phyloP scores from a whole-genome alignment of 805 yeast genomes.

The Yamadazyma kitorensis region DNA sequence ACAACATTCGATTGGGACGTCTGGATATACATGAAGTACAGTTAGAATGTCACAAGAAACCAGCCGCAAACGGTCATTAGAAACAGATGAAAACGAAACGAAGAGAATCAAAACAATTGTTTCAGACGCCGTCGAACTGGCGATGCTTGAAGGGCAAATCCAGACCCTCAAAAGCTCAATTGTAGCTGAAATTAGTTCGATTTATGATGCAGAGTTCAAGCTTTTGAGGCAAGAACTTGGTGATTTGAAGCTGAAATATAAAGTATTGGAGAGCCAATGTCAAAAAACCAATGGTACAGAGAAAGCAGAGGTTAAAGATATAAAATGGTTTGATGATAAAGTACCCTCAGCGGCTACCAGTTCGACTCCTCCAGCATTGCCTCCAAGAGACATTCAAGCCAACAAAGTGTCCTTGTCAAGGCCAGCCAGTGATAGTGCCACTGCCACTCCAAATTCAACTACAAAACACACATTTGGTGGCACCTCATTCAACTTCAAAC shows the following conservation, averaged over 20 bases:
- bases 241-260: slow-evolving; percentile 16
- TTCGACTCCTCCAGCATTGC: slow-evolving; percentile 6
- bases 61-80: slow-evolving; percentile 19
- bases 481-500: slow-evolving; percentile 17
- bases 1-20: too few species aligned
- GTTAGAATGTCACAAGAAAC: neutral
- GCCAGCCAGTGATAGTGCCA: neutral
- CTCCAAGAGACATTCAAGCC: slow-evolving; percentile 5
- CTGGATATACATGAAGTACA: neutral
- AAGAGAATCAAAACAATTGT: slow-evolving; percentile 12
- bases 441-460: slow-evolving; percentile 1
- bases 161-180: slow-evolving; percentile 35
- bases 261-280: slow-evolving; percentile 10
- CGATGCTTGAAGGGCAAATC: too few species aligned
- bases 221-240: slow-evolving; percentile 20
- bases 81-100: slow-evolving; percentile 10
- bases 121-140: too few species aligned
- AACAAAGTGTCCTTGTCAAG: slow-evolving; percentile 1
- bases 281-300: slow-evolving; percentile 3
- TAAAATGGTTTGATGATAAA: neutral
- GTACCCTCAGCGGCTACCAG: slow-evolving; percentile 1
- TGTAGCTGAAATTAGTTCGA: slow-evolving; percentile 25
- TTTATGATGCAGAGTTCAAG: slow-evolving; percentile 16
- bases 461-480: slow-evolving; percentile 20
- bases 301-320: slow-evolving; percentile 5